phyloP scores from a whole-genome alignment of 805 yeast genomes.

The Saccharomycopsis sp. region DNA sequence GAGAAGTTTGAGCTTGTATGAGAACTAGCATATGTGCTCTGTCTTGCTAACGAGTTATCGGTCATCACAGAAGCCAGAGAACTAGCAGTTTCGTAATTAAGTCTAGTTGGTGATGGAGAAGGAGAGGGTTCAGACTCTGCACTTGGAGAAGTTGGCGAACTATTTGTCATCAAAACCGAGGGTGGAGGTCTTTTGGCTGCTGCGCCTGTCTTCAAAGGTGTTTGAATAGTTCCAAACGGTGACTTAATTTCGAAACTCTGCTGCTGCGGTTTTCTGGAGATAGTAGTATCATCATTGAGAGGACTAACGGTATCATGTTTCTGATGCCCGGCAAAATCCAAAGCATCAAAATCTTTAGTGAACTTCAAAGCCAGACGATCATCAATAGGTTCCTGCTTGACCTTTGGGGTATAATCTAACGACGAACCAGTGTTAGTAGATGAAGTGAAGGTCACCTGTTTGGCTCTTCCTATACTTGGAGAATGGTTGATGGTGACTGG shows the following conservation, averaged over 20 bases:
- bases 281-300: no score
- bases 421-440: constrained; percentile 15
- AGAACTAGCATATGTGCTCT: constrained; percentile 23
- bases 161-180: neutral
- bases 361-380: constrained; percentile 2
- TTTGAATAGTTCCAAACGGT: constrained; percentile 20
- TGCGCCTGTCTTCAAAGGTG: neutral
- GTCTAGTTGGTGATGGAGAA: constrained; percentile 1
- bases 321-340: neutral
- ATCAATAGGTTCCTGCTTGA: constrained; percentile 1
- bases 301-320: no score
- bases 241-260: constrained; percentile 15
- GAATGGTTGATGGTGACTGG: neutral
- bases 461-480: neutral
- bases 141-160: neutral
- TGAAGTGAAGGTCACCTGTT: constrained; percentile 15
- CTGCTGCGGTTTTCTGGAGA: neutral
- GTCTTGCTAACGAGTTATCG: constrained; percentile 22
- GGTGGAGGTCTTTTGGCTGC: neutral
- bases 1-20: constrained; percentile 24
- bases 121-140: neutral
- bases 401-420: constrained; percentile 5
- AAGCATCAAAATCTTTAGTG: neutral
- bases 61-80: constrained; percentile 4
- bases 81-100: constrained; percentile 9